Evolutionary conservation across 1,284 basidiomycete genomes (phyloP), one percentile per base, ranked within the genome.

Genomic region (Ganoderma sinense): DNA sequence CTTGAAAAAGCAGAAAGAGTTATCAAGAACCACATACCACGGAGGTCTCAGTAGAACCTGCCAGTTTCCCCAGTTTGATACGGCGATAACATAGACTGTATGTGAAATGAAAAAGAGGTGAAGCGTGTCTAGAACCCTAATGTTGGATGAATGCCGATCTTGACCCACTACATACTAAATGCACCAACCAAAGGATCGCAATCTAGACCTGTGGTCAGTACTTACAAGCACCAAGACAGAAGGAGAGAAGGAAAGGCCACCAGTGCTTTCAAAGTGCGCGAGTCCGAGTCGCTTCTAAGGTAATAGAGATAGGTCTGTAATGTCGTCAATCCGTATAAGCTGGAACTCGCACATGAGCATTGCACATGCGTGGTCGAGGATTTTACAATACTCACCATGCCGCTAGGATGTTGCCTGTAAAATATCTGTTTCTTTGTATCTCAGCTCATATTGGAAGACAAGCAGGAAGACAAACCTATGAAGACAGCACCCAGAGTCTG

Each of bases 41-140:
- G 69, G 70, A 18, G 69, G 69, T 8, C 40, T 26, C 39, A 69
- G 29, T 18, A 66, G 26, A 2, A 45, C 43, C 0, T 33, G 6
- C n/a, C 61, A n/a, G 31, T 65, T 62, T 6, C 55, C 62, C 45
- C 67, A 70, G 48, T 67, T 23, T 0, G 51, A 67, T 10, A 74
- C 43, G 1, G 66, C 31, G 41, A 64, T 72, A 4, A 31, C 41
- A 39, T 72, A 74, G 16, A 72, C 65, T 6, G 71, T 60, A 29
- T 74, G 71, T 4, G 69, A 60, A 14, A 72, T 67, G 48, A 72
- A 60, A 13, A 39, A 29, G 2, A 70, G 45, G 48, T 74, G 73
- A 2, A 68, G 13, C 1, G 62, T 64, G 29, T 74, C 73, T 7
- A 72, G 64, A n/a, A 67, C 1, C 73, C 73, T 74, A 26, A 6